Conservation (phyloP, 805 yeast species). For the Starmerella kuoi region DNA sequence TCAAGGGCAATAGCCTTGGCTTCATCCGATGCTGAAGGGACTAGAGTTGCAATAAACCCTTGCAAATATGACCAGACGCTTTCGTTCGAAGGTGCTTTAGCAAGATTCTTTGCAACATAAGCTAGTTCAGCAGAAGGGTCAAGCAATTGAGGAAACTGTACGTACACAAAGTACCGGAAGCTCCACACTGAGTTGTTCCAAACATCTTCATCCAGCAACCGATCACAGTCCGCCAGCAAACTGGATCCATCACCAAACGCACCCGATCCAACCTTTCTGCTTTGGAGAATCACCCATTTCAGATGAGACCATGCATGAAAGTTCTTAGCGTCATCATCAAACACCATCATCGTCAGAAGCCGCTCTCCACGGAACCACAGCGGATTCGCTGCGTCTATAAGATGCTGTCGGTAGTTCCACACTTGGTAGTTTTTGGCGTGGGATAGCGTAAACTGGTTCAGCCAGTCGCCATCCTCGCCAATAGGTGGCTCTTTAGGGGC, state of each 20-base stretch:
- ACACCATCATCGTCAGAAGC: constrained; percentile 53
- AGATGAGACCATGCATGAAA: constrained; percentile 95
- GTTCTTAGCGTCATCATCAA: constrained; percentile 72
- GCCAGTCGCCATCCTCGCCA: constrained; percentile 58
- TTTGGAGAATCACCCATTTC: constrained; percentile 59
- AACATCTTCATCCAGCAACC: constrained; percentile 47
- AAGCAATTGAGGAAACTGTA: constrained; percentile 15
- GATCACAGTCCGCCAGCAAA: constrained; percentile 43
- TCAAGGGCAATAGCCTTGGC: constrained; percentile 7
- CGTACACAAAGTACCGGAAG: constrained; percentile 53
- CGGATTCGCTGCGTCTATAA: constrained; percentile 32
- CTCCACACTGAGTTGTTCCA: constrained; percentile 92
- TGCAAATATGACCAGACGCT: constrained; percentile 74
- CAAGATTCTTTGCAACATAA: constrained; percentile 41
- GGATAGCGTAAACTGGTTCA: constrained; percentile 57
- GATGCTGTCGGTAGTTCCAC: constrained; percentile 82
- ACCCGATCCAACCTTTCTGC: not conserved
- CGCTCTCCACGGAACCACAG: constrained; percentile 40
- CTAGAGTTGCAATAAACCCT: constrained; percentile 34
- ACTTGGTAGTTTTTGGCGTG: constrained; percentile 89
- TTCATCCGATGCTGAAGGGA: not conserved
- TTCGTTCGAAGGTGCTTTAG: constrained; percentile 62
- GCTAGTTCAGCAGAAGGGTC: constrained; percentile 39
- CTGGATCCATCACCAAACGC: constrained; percentile 19
- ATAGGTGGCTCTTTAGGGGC: constrained; percentile 22